A percentile compares a stretch with the other conserved stretches of the same genome.
Evolutionary conservation across 768 basidiomycete species (phyloP).

Genomic region (Tubosaeta brunneosetosa): DNA sequence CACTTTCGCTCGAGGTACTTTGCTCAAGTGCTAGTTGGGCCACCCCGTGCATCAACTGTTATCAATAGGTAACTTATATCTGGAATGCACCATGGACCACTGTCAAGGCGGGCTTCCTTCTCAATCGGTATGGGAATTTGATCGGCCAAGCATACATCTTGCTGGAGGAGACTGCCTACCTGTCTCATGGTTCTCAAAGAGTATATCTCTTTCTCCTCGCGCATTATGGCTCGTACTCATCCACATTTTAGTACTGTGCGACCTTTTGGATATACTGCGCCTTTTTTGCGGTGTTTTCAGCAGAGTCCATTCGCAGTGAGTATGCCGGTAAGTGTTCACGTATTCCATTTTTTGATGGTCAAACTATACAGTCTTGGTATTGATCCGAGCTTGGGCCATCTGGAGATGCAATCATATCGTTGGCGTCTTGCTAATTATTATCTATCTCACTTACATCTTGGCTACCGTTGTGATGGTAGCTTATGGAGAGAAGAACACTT

Average conservation of each 20-base stretch:
- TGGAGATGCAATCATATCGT: neutral
- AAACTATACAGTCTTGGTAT: neutral
- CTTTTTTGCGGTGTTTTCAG: neutral
- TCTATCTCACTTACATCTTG: neutral
- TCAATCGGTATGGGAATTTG: conserved; percentile 12
- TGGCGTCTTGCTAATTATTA: neutral
- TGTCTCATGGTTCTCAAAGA: neutral
- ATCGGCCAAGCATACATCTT: conserved; percentile 1
- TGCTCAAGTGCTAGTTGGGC: neutral
- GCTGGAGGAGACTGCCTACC: conserved; percentile 6
- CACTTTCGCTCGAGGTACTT: conserved; percentile 10
- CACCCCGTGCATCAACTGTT: too few relatives aligned
- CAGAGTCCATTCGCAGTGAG: neutral
- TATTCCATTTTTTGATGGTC: neutral
- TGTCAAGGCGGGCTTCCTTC: conserved; percentile 5
- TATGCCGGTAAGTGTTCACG: neutral
- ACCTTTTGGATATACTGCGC: neutral
- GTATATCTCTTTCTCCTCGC: neutral
- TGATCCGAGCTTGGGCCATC: neutral
- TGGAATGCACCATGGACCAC: conserved; percentile 6
- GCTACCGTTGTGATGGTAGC: neutral
- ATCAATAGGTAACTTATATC: neutral
- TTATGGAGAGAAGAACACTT: neutral
- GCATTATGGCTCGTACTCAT: neutral
- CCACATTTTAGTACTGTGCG: neutral